Base-by-base conservation (phyloP, 2,329 filamentous ascomycete species). In the Grosmannia huntii region DNA sequence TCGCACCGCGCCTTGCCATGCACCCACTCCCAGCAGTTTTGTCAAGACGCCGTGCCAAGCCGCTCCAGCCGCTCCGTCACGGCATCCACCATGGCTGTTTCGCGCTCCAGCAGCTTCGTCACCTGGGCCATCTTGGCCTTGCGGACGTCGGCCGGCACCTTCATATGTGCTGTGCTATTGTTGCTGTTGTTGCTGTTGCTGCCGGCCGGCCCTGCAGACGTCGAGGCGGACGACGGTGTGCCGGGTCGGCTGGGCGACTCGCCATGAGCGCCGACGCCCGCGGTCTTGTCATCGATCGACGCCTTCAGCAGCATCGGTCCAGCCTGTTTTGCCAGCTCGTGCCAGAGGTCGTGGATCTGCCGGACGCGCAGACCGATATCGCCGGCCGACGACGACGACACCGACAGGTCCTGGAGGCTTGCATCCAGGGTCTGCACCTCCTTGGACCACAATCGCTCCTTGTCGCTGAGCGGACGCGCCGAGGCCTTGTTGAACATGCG, bases 11-110 rank as follows among this genome's bases (percentile, higher is more conserved):
- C 41, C 46, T 1, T 49, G 46, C 6, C 25, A 49, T 44, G 41
- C 46, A 49, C 3, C 21, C 46, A 6, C 46, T 25, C n/a, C 23
- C 10, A 25, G n/a, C 44, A 48, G 9, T 23, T 6, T 6, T 25
- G 16, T 57, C 50, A 57, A 60, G 62, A 66, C 27, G 64, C 66
- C 60, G 74, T 62, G 1, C 56, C 56, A 28, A 89, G 70, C 61
- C 75, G 78, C 68, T 85, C 81, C 62, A 89, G 70, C 59, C 85
- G 76, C 59, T 75, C 75, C 63, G 78, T 83, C 25, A 87, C 79
- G 25, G 82, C 85, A 64, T 88, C 84, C 7, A 89, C 81, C 65
- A 89, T 69, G 5, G 83, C 83, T 53, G 80, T 80, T 70, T 89
- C 85, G 31, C 85, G 74, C 59, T 85, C 82, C 62, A 89, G 70